phyloP scores from a whole-genome alignment of 1,284 basidiomycete genomes.

The Papiliotrema laurentii region DNA sequence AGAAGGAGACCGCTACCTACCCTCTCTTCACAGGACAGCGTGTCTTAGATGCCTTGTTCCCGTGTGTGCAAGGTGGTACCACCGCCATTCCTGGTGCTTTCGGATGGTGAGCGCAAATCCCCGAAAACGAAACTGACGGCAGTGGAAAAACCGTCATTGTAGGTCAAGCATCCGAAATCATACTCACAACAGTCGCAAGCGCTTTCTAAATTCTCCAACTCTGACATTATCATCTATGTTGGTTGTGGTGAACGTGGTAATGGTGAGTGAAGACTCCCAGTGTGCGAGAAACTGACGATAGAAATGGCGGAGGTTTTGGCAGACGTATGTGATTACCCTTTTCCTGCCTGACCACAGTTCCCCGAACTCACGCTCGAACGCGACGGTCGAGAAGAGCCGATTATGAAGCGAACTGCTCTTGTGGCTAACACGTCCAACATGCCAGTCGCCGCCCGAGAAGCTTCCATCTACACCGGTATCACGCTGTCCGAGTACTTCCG shows the following conservation, averaged over 20 bases:
- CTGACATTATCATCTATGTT: slow-evolving; percentile 98
- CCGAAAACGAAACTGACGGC: slow-evolving; percentile 7
- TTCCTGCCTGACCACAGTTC: slow-evolving; percentile 59
- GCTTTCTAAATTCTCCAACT: slow-evolving; percentile 98
- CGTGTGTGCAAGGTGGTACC: slow-evolving; percentile 98
- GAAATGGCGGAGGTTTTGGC: slow-evolving; percentile 97
- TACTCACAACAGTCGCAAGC: slow-evolving; percentile 55
- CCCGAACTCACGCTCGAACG: slow-evolving; percentile 89
- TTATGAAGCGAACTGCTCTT: slow-evolving; percentile 99
- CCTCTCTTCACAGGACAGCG: slow-evolving; percentile 95
- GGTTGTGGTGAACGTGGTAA: slow-evolving; percentile 93
- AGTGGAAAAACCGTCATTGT: slow-evolving; percentile 92
- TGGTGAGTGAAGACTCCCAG: slow-evolving; percentile 53
- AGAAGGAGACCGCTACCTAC: slow-evolving; percentile 90
- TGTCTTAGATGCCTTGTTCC: slow-evolving; percentile 95
- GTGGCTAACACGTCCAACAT: slow-evolving; percentile 99
- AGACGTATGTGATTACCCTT: slow-evolving; percentile 57
- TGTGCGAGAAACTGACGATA: slow-evolving; percentile 14
- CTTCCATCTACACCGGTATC: slow-evolving; percentile 99
- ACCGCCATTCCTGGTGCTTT: slow-evolving; percentile 99
- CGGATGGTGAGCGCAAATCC: slow-evolving; percentile 60
- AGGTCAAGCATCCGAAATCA: slow-evolving; percentile 34
- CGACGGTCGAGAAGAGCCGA: slow-evolving; percentile 89
- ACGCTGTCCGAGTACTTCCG: slow-evolving; percentile 99
- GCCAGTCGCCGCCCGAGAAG: slow-evolving; percentile 99